Evolutionary conservation across 163 green algal species (phyloP).

Genomic region (Chlorella variabilis): DNA sequence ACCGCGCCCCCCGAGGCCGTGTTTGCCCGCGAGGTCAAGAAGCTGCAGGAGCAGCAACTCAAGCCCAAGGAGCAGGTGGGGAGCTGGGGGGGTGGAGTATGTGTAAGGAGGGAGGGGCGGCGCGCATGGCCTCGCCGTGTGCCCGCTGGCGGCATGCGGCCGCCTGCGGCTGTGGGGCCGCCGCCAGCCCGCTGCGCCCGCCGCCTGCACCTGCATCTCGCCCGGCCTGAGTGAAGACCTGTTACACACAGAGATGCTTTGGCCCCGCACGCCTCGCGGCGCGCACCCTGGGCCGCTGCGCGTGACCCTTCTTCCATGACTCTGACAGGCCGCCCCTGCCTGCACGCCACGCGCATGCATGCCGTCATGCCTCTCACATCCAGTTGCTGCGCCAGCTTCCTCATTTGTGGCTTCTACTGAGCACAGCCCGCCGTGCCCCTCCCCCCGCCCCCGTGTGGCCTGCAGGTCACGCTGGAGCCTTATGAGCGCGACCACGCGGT

Average conservation of each 20-base stretch:
- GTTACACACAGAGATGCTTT: constrained; percentile 27
- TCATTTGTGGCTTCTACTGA: no score
- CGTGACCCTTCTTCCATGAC: constrained; percentile 55
- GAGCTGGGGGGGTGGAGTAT: no score
- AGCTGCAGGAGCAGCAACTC: constrained; percentile 97
- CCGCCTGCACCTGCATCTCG: not conserved
- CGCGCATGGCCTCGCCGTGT: not conserved
- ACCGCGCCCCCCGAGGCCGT: constrained; percentile 97
- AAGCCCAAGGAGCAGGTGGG: constrained; percentile 98
- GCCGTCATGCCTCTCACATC: not conserved
- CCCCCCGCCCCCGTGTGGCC: not conserved
- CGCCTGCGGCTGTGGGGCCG: not conserved
- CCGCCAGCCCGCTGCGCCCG: not conserved
- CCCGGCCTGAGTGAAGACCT: constrained; percentile 44
- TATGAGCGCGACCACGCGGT: constrained; percentile 99
- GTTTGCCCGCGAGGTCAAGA: constrained; percentile 99
- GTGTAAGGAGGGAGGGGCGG: not conserved
- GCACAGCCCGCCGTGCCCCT: not conserved
- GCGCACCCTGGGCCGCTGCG: not conserved
- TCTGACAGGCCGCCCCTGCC: constrained; percentile 45
- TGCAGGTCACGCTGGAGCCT: constrained; percentile 97
- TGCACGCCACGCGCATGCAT: not conserved
- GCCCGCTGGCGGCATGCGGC: not conserved
- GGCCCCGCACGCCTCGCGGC: not conserved
- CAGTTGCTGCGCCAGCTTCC: no score